phyloP scores from a whole-genome alignment of 1,139 yeast genomes.

The Zygosaccharomyces sapae region DNA sequence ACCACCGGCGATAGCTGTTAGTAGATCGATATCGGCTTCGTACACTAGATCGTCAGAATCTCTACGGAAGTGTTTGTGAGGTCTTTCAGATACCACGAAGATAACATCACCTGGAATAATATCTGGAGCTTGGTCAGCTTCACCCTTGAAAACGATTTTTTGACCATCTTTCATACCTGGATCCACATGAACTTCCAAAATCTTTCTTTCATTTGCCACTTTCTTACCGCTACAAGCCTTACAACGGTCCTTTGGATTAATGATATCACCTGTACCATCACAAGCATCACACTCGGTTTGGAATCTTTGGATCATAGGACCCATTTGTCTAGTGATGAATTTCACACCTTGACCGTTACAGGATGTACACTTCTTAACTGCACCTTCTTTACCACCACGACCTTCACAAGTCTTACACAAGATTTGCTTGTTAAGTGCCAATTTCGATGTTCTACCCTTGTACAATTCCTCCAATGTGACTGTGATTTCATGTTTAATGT shows the following conservation, averaged over 20 bases:
- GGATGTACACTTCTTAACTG: constrained; percentile 78
- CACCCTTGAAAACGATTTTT: constrained; percentile 85
- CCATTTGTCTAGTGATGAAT: constrained; percentile 96
- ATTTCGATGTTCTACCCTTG: constrained; percentile 91
- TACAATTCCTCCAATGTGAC: constrained; percentile 89
- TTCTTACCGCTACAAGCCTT: constrained; percentile 84
- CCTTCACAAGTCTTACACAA: constrained; percentile 89
- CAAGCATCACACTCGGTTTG: constrained; percentile 93
- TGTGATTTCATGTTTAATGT: constrained; percentile 80
- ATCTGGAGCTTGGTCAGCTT: constrained; percentile 97
- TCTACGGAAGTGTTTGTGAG: constrained; percentile 46
- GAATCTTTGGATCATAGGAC: constrained; percentile 97
- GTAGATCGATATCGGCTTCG: constrained; percentile 82
- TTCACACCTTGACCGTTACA: constrained; percentile 92
- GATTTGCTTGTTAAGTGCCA: constrained; percentile 89
- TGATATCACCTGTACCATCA: constrained; percentile 87
- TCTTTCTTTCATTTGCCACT: constrained; percentile 82
- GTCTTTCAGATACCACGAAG: constrained; percentile 80
- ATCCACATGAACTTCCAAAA: constrained; percentile 88
- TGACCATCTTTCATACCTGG: constrained; percentile 98
- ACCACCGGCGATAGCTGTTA: constrained; percentile 97
- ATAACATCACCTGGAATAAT: constrained; percentile 95
- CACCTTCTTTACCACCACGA: constrained; percentile 91
- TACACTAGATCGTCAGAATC: constrained; percentile 70
- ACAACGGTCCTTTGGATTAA: constrained; percentile 88